Percentiles rank a stretch among this genome's conserved stretches.
Evolutionary conservation across 1,284 basidiomycete species (phyloP).

Genomic region (Grifola frondosa): DNA sequence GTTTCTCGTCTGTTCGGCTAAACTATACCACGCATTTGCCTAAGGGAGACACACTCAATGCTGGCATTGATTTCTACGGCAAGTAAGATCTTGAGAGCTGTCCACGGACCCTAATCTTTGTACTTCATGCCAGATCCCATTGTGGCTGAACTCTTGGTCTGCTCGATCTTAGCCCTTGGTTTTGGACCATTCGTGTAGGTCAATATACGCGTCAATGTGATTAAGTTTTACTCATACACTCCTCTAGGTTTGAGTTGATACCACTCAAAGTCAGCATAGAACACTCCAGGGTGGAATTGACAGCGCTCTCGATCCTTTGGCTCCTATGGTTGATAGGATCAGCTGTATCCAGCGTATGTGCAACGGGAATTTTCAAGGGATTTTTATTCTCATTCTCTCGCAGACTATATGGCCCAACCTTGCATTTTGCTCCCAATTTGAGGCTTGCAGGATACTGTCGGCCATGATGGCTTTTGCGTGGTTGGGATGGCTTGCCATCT

Average conservation of each 20-base stretch:
- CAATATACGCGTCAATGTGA: no score
- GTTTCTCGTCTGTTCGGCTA: slow-evolving; percentile 55
- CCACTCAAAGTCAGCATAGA: slow-evolving; percentile 37
- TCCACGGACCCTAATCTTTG: background rate
- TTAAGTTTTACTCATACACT: background rate
- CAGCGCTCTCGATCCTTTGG: slow-evolving; percentile 59
- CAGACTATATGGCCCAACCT: slow-evolving; percentile 56
- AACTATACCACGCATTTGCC: slow-evolving; percentile 65
- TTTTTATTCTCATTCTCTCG: background rate
- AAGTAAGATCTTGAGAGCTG: background rate
- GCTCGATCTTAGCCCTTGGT: slow-evolving; percentile 55
- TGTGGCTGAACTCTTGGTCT: slow-evolving; percentile 60
- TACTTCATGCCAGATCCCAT: slow-evolving; percentile 50
- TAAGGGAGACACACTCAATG: slow-evolving; percentile 55
- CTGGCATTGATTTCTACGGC: slow-evolving; percentile 62
- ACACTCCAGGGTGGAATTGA: slow-evolving; percentile 54
- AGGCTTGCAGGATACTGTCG: slow-evolving; percentile 58
- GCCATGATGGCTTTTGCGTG: slow-evolving; percentile 69
- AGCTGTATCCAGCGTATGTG: slow-evolving; percentile 55
- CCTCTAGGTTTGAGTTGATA: background rate
- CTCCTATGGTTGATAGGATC: slow-evolving; percentile 68
- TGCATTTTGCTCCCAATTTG: slow-evolving; percentile 51
- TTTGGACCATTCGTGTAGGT: slow-evolving; percentile 62
- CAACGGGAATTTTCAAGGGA: background rate
- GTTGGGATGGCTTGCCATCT: slow-evolving; percentile 61